Percentiles rank a stretch among this genome's conserved stretches.
Conservation (phyloP, 2,329 filamentous ascomycete genomes). For the Zasmidium angulare region DNA sequence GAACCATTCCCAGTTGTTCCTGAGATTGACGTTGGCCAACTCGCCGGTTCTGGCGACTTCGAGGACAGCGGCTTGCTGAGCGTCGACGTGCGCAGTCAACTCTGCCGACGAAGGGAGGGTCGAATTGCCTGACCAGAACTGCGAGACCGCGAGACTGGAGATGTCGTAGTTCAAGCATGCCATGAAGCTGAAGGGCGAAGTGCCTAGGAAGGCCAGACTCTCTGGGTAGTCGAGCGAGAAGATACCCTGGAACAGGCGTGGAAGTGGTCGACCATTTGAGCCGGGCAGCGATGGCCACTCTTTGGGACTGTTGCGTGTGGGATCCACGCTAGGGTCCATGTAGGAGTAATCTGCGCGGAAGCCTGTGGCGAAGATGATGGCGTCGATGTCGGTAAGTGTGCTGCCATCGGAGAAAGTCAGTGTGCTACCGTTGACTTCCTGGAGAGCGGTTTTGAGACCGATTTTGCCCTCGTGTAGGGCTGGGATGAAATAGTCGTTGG, state of each 20-base stretch:
- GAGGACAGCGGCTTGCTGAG: slow-evolving; percentile 5
- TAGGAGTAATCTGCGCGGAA: slow-evolving; percentile 6
- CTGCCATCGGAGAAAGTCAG: slow-evolving; percentile 7
- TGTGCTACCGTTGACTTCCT: background rate
- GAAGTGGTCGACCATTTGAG: slow-evolving; percentile 7
- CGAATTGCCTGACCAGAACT: slow-evolving; percentile 13
- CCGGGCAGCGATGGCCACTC: slow-evolving; percentile 8
- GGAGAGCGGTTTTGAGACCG: slow-evolving; percentile 5
- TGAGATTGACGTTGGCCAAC: slow-evolving; percentile 9
- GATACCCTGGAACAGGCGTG: slow-evolving; percentile 10
- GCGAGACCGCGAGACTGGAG: slow-evolving; percentile 7
- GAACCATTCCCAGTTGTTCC: slow-evolving; percentile 14
- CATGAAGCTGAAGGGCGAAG: slow-evolving; percentile 5
- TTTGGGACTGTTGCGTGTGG: slow-evolving; percentile 4
- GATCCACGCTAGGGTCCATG: slow-evolving; percentile 2
- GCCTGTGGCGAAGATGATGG: slow-evolving; percentile 15
- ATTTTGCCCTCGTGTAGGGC: slow-evolving; percentile 4
- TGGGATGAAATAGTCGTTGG: slow-evolving; percentile 9
- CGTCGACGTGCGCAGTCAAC: slow-evolving; percentile 11
- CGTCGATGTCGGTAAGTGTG: slow-evolving; percentile 1
- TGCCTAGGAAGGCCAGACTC: slow-evolving; percentile 12
- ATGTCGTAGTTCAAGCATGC: slow-evolving; percentile 15
- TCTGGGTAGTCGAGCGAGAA: slow-evolving; percentile 9
- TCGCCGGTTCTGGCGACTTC: slow-evolving; percentile 8
- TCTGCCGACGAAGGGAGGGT: background rate